Evolutionary conservation across 495 filamentous ascomycete species (phyloP), one percentile per base, ranked within the genome.

Genomic region (Penicillium silybi): DNA sequence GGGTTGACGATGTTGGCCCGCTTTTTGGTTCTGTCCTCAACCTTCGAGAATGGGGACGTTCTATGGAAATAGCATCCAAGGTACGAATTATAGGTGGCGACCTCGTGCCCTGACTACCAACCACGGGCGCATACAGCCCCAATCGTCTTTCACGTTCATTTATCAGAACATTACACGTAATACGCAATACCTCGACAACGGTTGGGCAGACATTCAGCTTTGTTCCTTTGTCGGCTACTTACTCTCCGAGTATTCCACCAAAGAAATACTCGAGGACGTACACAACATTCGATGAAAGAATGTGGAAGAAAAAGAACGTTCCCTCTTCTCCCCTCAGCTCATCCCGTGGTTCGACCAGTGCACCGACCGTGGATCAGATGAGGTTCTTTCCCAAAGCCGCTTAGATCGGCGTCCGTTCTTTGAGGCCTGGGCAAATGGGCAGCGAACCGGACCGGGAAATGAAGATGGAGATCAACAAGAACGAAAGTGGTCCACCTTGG

Each of bases 1-100:
- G 45, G 34, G 48, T 46, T 54, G 44, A 41, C 16, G 56, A 54
- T 58, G 29, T 13, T 10, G 35, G 53, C 50, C 53, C 57, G 53
- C 53, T 60, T 56, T 60, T 59, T 41, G 34, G 15, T 26, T 18
- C 29, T 32, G 11, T 29, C 26, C 26, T 29, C 26, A 29, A 13
- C 18, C 43, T 48, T 32, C 29, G 8, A 32, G 29, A 32, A 32
- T n/a, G n/a, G n/a, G 11, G 29, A 32, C 29, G 1, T 13, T 13
- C 11, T 32, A 15, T 10, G 29, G 29, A 23, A 23, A 23, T 23
- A 23, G 22, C 2, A 23, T 6, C 22, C 3, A 3, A 23, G 22
- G 22, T 23, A 23, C 22, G 3, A 23, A n/a, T n/a, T 9, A 29
- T 29, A 29, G 5, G 29, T 32, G 29, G 29, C 29, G 29, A 32